Evolutionary conservation across 2,329 filamentous ascomycete species (phyloP), one percentile per base, ranked within the genome.

Genomic region (Fusarium humuli): DNA sequence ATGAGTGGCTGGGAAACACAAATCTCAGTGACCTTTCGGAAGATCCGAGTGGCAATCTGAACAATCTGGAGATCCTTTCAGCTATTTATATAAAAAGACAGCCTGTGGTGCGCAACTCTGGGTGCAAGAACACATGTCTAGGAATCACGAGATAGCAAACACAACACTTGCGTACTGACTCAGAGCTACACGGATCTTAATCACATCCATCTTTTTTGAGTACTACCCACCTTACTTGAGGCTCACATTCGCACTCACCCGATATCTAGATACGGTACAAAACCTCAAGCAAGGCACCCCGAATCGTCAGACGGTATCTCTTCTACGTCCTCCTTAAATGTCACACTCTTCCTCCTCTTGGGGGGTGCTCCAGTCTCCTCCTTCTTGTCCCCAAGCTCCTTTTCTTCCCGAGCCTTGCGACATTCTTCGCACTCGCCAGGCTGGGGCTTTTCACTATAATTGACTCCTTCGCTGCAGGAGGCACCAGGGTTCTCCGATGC

Each of bases 371-470:
- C 29, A 30, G 16, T 12, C 8, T 20, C 44, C 11, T 10, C 6
- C 22, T 11, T 42, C 42, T 18, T 57, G 5, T 2, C 34, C 5
- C 29, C 18, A 8, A 29, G 13, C 7, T 48, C 45, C n/a, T 18
- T 58, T 4, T 52, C 20, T n/a, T 61, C 32, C 8, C 60, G 45
- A 29, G 18, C 25, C 7, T 20, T 27, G 7, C 45, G 45, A 29
- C 45, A 29, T n/a, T 47, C 18, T 9, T 29, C 25, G 16, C 45
- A 47, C n/a, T 47, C 45, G 6, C n/a, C 45, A 18, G 5, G 7
- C 18, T 29, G 25, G 5, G 45, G 0, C 3, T 14, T 2, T 14
- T 47, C 45, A 8, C 8, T 16, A 11, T n/a, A 47, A 3, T n/a
- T 47, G 6, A 47, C 7, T n/a, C 25, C 45, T 10, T 13, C 10